These are phyloP conservation scores for Pycnococcus provasolii DNA, from an alignment of 139 green algal genomes.

Conservation along the genomic window DNA sequence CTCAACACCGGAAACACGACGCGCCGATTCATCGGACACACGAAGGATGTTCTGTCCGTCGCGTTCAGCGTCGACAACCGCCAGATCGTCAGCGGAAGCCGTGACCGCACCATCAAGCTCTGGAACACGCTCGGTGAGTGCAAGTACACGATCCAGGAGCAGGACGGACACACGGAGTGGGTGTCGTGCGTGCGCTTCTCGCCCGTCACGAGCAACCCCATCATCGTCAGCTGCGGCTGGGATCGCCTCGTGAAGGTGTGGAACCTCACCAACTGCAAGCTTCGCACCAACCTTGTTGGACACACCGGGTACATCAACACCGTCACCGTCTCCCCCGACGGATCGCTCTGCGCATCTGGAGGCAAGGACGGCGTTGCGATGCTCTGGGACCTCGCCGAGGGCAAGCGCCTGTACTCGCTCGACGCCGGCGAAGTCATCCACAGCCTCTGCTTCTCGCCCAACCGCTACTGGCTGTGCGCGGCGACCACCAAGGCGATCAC, in stretches of 20 bases:
- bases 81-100: constrained; percentile 94
- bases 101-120: constrained; percentile 94
- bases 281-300: constrained; percentile 87
- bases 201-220: constrained; percentile 81
- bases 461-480: constrained; percentile 98
- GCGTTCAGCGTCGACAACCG: constrained; percentile 99
- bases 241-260: constrained; percentile 99
- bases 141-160: constrained; percentile 96
- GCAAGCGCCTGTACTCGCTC: constrained; percentile 97
- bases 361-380: constrained; percentile 92
- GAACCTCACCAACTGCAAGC: constrained; percentile 98
- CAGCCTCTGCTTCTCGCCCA: constrained; percentile 92
- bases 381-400: constrained; percentile 98
- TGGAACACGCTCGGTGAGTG: constrained; percentile 99
- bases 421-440: constrained; percentile 97
- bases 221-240: constrained; percentile 97
- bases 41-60: constrained; percentile 96
- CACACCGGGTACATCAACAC: constrained; percentile 68
- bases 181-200: constrained; percentile 98
- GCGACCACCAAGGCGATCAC: constrained; percentile 74
- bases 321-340: constrained; percentile 96
- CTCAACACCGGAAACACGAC: constrained; percentile 93
- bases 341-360: constrained; percentile 91
- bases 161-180: constrained; percentile 92
- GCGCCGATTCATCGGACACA: constrained; percentile 93